These are phyloP conservation scores for Tolypocladium nubicola DNA, from an alignment of 2,329 filamentous ascomycete species.

Conservation along the genomic window DNA sequence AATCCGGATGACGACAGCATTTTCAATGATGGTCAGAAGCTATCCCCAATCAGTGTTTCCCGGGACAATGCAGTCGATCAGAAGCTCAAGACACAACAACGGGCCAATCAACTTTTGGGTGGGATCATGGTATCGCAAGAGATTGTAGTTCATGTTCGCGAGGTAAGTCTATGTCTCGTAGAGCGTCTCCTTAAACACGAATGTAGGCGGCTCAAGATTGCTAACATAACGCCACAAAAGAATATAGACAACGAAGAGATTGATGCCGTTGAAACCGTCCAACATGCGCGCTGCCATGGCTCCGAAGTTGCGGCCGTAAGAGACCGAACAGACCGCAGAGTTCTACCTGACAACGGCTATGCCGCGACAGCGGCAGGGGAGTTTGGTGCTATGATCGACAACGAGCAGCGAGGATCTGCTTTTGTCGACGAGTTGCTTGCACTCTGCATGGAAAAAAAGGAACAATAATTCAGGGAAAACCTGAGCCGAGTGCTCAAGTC, in stretches of 20 bases:
- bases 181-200: background rate
- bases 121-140: conserved; percentile 55
- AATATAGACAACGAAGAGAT: background rate
- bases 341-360: conserved; percentile 1
- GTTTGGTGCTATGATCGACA: background rate
- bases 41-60: background rate
- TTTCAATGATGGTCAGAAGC: conserved; percentile 6
- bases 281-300: no score
- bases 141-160: conserved; percentile 40
- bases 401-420: conserved; percentile 2
- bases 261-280: no score
- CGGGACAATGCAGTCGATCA: conserved; percentile 11
- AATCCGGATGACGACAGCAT: conserved; percentile 4
- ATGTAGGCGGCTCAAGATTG: background rate
- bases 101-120: conserved; percentile 25
- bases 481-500: no score
- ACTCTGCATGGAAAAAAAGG: conserved; percentile 8
- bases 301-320: background rate
- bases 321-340: background rate
- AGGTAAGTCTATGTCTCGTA: conserved; percentile 2
- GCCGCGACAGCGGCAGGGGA: conserved; percentile 6
- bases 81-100: conserved; percentile 7
- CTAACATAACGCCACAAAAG: background rate
- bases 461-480: background rate
- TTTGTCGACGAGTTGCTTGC: conserved; percentile 12